Percentiles rank a stretch among this genome's conserved stretches.
phyloP scores from a whole-genome alignment of 2,329 filamentous ascomycete genomes.

The Paecilomyces sp. region DNA sequence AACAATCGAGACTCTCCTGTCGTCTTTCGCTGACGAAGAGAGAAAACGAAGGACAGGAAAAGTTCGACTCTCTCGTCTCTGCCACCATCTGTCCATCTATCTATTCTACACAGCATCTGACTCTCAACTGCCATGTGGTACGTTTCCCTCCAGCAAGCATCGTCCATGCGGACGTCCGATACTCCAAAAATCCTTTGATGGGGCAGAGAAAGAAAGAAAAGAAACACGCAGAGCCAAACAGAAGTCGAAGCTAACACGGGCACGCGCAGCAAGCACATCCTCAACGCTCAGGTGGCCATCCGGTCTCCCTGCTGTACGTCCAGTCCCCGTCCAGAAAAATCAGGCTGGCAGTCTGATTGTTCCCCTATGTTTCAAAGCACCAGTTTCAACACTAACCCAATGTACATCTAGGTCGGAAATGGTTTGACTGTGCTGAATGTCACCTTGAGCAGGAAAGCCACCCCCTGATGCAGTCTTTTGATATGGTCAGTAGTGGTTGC shows the following conservation, averaged over 20 bases:
- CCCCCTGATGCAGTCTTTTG: conserved; percentile 64
- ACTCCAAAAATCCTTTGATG: not conserved
- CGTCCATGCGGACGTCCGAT: not conserved
- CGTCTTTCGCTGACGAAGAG: not conserved
- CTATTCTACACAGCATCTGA: not conserved
- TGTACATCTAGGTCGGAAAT: conserved; percentile 65
- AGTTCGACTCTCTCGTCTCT: not conserved
- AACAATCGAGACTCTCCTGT: not conserved
- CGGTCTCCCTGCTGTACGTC: conserved; percentile 86
- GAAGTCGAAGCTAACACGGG: not conserved
- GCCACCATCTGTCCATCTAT: not conserved
- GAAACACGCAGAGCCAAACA: not conserved
- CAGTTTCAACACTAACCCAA: conserved; percentile 1
- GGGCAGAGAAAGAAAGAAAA: not conserved
- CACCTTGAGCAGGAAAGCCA: conserved; percentile 77
- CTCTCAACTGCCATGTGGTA: not conserved
- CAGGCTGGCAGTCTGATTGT: not conserved
- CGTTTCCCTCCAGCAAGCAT: not conserved
- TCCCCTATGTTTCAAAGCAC: not conserved
- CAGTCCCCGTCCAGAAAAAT: not conserved
- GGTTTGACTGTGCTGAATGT: conserved; percentile 98
- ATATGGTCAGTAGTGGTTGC: conserved; percentile 57
- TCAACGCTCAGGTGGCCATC: conserved; percentile 96
- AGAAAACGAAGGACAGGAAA: not conserved
- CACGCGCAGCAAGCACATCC: conserved; percentile 75